Evolutionary conservation across 148 eudicot genomes (phyloP), one percentile per base, ranked within the genome.

Genomic region (Selenicereus undatus): DNA sequence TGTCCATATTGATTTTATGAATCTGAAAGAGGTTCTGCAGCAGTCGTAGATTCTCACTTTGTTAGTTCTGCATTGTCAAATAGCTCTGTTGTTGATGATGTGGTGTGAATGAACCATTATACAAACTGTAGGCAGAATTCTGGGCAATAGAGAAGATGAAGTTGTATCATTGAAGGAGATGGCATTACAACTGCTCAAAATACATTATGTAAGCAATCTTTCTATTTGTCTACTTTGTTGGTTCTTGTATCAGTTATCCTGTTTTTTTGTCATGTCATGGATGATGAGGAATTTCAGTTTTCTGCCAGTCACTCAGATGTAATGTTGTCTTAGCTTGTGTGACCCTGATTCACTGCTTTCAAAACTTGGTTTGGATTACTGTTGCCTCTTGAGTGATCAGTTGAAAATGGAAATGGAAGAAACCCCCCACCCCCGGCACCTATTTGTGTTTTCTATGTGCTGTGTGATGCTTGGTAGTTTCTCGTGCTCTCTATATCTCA

Each of bases 121-220:
- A 56, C 60, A 42, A 60, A 16, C 26, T 11, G 27, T 18, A 39
- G 27, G 79, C 56, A 64, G 74, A 36, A 42, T 50, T 66, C 64
- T 32, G n/a, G 20, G 35, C 72, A 76, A 39, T 51, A 62, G 20
- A 36, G 64, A 48, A 56, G 66, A 51, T 24, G 62, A 51, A 35
- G 76, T 76, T 54, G 24, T 30, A 48, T 32, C 50, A 18, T 54
- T 71, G 50, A 56, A 35, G 26, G 48, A 69, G 82, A 62, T 22
- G 77, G 62, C 78, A 24, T 78, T 54, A 29, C 79, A 78, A 68
- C 73, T 27, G 22, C 75, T 60, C 79, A 81, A 71, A 75, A 36
- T 71, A 75, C 65, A 51, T 42, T 65, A 7, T 79, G 87, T 85
- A 85, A 85, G 84, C 84, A 82, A 82, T 81, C 36, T 66, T 82